Base-by-base conservation (phyloP, 108 stramenopile species). In the Epipyxis sp. region DNA sequence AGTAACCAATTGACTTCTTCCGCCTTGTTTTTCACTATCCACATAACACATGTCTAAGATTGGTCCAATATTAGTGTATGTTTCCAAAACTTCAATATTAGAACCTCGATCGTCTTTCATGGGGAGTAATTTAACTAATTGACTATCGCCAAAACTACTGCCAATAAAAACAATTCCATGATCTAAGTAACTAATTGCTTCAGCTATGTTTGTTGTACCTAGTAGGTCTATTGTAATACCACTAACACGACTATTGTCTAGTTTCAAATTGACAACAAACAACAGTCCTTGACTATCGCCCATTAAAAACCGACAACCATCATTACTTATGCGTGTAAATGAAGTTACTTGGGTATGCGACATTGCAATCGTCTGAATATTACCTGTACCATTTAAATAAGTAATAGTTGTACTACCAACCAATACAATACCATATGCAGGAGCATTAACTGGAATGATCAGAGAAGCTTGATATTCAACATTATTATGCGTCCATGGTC, bases 11-110 rank as follows among this genome's bases (percentile, higher is more conserved):
- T 95, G 90, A 13, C 87, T 86, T 71, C 94, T 91, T 32, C 65
- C 46, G 3, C 88, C 88, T 57, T 87, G 78, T 25, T 84, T 44
- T 58, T 88, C 86, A 29, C 88, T 83, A 44, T 96, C 92, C 0
- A 93, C 86, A 62, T 97, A 79, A 81, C 93, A 93, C 85, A 99
- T 94, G 82, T 99, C 98, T 27, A 95, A 88, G 84, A 99, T 97
- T 25, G 98, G 98, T 1, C 96, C 96, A 59, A 97, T 80, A 78
- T 94, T 93, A 16, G 89, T 89, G 77, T 94, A 99, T 59, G 93
- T 93, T 77, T 96, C 95, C 72, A 95, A 65, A 0, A 95, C 89
- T 59, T 86, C 83, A 42, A 95, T 67, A 71, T 90, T 91, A 1
- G 90, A 90, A 1, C 25, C 43, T 50, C 79, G 81, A 6, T 90